These are phyloP conservation scores for Chytriomyces sp. DNA, from an alignment of 192 early-diverging fungal species.

Conservation along the genomic window DNA sequence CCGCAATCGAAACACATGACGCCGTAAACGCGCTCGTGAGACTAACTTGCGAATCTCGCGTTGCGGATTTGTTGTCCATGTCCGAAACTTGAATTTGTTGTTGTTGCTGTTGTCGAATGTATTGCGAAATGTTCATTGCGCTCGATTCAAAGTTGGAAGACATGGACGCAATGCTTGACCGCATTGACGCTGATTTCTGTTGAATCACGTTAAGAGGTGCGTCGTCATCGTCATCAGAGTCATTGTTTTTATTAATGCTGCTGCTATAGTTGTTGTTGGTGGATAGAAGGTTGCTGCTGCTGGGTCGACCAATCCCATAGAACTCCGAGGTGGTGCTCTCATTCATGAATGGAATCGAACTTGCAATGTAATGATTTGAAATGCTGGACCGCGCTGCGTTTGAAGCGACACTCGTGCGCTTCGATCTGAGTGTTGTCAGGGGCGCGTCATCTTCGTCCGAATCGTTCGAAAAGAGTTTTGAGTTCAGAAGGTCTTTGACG, in stretches of 20 bases:
- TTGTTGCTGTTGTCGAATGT: background rate
- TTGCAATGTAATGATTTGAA: background rate
- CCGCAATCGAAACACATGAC: background rate
- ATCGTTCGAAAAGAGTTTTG: background rate
- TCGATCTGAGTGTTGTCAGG: background rate
- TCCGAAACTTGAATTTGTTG: background rate
- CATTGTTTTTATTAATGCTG: no score
- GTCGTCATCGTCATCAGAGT: background rate
- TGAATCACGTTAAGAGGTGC: background rate
- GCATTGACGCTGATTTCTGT: background rate
- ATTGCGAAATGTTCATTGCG: background rate
- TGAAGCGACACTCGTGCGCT: background rate
- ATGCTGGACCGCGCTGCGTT: background rate
- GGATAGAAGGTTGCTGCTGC: no score
- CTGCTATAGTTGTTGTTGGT: no score
- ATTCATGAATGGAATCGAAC: background rate
- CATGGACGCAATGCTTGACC: background rate
- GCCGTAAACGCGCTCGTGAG: background rate
- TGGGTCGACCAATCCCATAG: no score
- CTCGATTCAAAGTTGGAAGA: background rate
- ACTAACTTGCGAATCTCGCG: background rate
- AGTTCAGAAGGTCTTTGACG: background rate
- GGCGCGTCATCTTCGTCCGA: background rate
- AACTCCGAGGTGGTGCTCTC: no score
- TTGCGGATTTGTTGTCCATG: background rate